Percentiles rank a stretch among this genome's conserved stretches.
phyloP scores from a whole-genome alignment of 495 filamentous ascomycete species.

The Lophiostoma macrostomum region DNA sequence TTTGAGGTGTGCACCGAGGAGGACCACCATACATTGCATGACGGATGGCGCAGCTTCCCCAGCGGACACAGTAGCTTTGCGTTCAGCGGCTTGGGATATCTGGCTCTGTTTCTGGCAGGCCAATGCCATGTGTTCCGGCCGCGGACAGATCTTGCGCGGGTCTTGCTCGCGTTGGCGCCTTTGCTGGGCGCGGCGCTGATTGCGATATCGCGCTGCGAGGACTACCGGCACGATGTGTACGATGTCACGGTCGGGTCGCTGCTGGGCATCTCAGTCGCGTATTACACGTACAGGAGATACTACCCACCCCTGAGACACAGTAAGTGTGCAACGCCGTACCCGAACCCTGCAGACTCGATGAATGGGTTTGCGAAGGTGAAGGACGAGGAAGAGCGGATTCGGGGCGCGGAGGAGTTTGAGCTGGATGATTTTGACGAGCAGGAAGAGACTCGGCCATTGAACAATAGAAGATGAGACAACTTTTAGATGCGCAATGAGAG shows the following conservation, averaged over 20 bases:
- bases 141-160: conserved; percentile 60
- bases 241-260: conserved; percentile 78
- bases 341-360: conserved; percentile 32
- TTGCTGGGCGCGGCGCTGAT: conserved; percentile 80
- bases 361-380: conserved; percentile 24
- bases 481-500: too few relatives aligned
- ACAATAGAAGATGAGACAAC: conserved; percentile 14
- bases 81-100: conserved; percentile 80
- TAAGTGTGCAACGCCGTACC: conserved; percentile 55
- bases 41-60: conserved; percentile 92
- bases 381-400: conserved; percentile 30
- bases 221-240: conserved; percentile 93
- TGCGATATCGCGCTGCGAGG: conserved; percentile 84
- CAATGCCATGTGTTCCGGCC: conserved; percentile 80
- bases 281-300: conserved; percentile 78
- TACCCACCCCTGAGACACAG: conserved; percentile 53
- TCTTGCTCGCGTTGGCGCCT: conserved; percentile 61
- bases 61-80: conserved; percentile 85
- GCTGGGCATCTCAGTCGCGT: conserved; percentile 70
- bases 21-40: conserved; percentile 73
- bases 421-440: conserved; percentile 28
- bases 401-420: conserved; percentile 28
- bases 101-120: conserved; percentile 73
- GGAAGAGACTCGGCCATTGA: conserved; percentile 21
- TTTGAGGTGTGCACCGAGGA: conserved; percentile 79